Percentiles rank a stretch among this genome's conserved stretches.
These are phyloP conservation scores for Bremia lactucae DNA, from an alignment of 352 stramenopile genomes.

Conservation along the genomic window DNA sequence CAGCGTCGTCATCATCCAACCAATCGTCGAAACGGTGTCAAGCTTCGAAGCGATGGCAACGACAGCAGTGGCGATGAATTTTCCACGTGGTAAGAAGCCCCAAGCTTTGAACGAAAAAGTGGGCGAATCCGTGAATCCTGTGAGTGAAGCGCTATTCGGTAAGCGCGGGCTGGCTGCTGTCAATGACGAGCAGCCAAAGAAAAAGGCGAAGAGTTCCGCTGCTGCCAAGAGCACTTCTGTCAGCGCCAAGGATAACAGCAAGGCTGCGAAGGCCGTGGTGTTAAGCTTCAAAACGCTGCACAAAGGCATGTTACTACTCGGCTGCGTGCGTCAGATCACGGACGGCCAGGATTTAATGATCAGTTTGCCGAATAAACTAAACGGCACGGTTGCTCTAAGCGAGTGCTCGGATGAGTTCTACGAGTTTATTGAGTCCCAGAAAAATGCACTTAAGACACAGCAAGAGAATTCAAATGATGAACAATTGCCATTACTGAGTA, in stretches of 20 bases:
- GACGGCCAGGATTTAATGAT: conserved; percentile 76
- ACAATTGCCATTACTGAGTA: conserved; percentile 33
- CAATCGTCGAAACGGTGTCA: conserved; percentile 12
- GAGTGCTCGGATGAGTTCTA: conserved; percentile 79
- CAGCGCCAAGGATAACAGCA: conserved; percentile 19
- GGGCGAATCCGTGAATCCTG: conserved; percentile 9
- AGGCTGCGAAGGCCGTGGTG: conserved; percentile 22
- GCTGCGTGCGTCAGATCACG: conserved; percentile 83
- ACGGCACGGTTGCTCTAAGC: conserved; percentile 75
- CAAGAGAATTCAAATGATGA: conserved; percentile 17
- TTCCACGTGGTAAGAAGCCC: conserved; percentile 62
- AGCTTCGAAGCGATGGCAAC: conserved; percentile 4
- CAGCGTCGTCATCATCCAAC: conserved; percentile 1
- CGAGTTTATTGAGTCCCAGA: conserved; percentile 21
- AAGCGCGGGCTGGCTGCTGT: conserved; percentile 49
- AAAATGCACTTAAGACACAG: conserved; percentile 3
- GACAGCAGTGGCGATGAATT: conserved; percentile 38
- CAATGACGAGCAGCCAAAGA: conserved; percentile 17
- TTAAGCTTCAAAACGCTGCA: conserved; percentile 65
- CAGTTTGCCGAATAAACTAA: conserved; percentile 90
- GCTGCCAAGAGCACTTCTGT: neutral
- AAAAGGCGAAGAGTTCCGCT: conserved; percentile 18
- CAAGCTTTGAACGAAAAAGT: conserved; percentile 26
- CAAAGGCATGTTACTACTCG: conserved; percentile 73
- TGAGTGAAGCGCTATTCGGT: conserved; percentile 51